Base-by-base conservation (phyloP, 2,329 filamentous ascomycete genomes). In the Aureobasidium sp. region DNA sequence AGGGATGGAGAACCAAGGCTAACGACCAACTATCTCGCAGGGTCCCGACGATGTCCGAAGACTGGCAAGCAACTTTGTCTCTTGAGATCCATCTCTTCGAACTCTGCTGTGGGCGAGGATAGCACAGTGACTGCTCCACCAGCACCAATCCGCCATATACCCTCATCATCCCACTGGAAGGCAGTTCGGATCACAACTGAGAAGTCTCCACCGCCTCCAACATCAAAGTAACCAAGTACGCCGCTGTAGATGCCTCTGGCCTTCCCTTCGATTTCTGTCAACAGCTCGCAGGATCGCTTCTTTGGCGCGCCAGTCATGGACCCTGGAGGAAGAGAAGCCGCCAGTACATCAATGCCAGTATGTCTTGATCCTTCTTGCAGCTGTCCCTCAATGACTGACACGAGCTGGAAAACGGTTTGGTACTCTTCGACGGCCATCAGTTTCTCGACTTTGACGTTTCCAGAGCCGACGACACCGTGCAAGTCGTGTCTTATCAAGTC, bases 241-340 rank as follows among this genome's bases (percentile, higher is more conserved):
- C 94, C 91, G 7, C 90, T 90, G 74, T 96, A 96, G 54, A 96
- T 74, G 33, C 90, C 86, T 55, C 93, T 79, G 66, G 85, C 81
- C 4, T 77, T 71, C 19, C 74, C 74, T 73, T 96, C 92, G 43
- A 96, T 80, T 3, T 79, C 75, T 62, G 81, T 79, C 21, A 97
- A 77, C 49, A 96, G 81, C 76, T 95, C 87, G 71, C 93, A 96
- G 64, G 88, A 93, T 50, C 93, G 83, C 74, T 93, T 92, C 78
- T 97, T 97, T 0, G 93, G 94, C 0, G 93, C 93, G 7, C 94
- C 94, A 1, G 93, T 97, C 94, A 97, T 97, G 68, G 88, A 93
- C 0, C 94, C 93, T 0, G 94, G 91, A 0, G 94, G 93, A 0
- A 97, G 79, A 50, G 86, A 88, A 7, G 85, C 81, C 0, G 87